A percentile compares a stretch with the other conserved stretches of the same genome.
Evolutionary conservation across 164 flowering plant species (phyloP).

Genomic region (Stephania cephalantha): DNA sequence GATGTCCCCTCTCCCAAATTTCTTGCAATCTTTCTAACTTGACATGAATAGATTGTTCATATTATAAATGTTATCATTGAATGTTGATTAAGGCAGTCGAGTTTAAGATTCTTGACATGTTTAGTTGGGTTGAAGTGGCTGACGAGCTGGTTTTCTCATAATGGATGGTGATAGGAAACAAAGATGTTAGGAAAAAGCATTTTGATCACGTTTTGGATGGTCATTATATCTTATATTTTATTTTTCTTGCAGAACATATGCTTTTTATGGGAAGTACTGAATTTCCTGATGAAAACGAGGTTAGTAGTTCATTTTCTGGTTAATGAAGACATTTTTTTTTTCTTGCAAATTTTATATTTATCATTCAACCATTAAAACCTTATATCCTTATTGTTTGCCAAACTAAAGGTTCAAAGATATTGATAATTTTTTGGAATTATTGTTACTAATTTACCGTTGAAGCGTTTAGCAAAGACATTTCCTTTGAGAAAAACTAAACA

Average conservation of each 20-base stretch:
- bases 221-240: background rate
- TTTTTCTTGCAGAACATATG: conserved; percentile 80
- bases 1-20: background rate
- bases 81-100: background rate
- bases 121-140: background rate
- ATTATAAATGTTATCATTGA: too few relatives aligned
- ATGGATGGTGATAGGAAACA: background rate
- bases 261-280: conserved; percentile 96
- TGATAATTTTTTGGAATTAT: background rate
- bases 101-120: background rate
- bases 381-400: background rate
- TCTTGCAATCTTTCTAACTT: background rate
- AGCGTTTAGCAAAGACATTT: background rate
- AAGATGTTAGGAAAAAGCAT: too few relatives aligned
- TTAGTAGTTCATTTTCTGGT: conserved; percentile 17
- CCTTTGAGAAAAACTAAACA: background rate
- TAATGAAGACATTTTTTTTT: too few relatives aligned
- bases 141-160: background rate
- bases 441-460: background rate
- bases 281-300: conserved; percentile 99
- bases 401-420: background rate
- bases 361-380: background rate
- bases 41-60: background rate
- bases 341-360: background rate
- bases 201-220: background rate